A percentile compares a stretch with the other conserved stretches of the same genome.
Conservation (phyloP, 331 rosid genomes). For the Malus hybrid region DNA sequence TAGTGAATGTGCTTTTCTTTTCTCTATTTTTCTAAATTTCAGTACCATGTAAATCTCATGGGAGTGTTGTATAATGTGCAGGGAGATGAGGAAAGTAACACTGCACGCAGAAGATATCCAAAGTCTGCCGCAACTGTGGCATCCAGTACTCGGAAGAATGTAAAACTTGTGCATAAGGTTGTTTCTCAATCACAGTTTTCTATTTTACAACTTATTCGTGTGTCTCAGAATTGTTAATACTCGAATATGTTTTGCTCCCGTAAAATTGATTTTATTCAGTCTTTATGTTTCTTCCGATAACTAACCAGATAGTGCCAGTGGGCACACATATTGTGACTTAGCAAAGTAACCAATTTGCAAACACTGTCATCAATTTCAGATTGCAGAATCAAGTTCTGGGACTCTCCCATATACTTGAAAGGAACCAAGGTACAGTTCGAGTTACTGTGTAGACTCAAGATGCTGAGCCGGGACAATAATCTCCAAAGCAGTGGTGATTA, state of each 20-base stretch:
- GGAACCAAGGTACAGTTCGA: slow-evolving; percentile 14
- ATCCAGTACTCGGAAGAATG: not conserved
- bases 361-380: slow-evolving; percentile 16
- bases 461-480: too few species aligned
- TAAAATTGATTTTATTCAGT: not conserved
- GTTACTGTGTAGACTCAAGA: too few species aligned
- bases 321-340: not conserved
- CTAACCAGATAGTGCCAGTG: not conserved
- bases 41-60: not conserved
- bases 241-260: not conserved
- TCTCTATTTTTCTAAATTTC: not conserved
- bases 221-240: not conserved
- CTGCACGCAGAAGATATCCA: not conserved
- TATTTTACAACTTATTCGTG: not conserved
- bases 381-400: not conserved
- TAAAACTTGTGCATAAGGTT: slow-evolving; percentile 14
- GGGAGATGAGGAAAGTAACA: slow-evolving; percentile 12
- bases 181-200: not conserved
- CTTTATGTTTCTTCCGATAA: not conserved
- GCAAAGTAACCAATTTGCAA: not conserved
- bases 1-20: not conserved
- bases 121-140: not conserved
- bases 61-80: not conserved
- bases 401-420: slow-evolving; percentile 3
- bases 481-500: too few species aligned